Conservation (phyloP, 2,329 filamentous ascomycete species). For the Aspergillus vadensis region DNA sequence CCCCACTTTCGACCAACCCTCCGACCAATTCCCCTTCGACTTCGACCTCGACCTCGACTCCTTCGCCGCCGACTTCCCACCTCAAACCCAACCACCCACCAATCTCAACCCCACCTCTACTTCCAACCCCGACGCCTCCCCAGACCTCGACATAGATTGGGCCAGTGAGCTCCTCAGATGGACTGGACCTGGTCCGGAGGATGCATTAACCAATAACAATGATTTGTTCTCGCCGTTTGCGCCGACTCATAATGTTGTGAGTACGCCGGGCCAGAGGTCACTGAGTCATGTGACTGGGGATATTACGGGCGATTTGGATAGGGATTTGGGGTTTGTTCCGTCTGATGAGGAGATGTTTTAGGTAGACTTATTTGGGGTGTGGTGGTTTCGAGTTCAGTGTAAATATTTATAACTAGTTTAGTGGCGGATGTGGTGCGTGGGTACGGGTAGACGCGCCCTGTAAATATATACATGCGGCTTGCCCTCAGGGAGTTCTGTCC, state of each 20-base stretch:
- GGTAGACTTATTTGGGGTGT: neutral
- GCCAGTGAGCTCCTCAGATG: slow-evolving; percentile 32
- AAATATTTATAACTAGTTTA: neutral
- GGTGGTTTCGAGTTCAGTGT: neutral
- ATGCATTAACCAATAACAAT: neutral
- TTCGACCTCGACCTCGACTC: slow-evolving; percentile 28
- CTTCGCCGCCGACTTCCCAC: slow-evolving; percentile 22
- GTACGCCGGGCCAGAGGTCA: slow-evolving; percentile 1
- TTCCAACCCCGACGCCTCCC: slow-evolving; percentile 10
- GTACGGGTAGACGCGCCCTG: too few relatives aligned
- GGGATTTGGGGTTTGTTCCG: slow-evolving; percentile 36
- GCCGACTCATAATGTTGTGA: slow-evolving; percentile 4
- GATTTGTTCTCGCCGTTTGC: neutral
- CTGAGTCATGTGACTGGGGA: slow-evolving; percentile 16
- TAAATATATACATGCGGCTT: too few relatives aligned
- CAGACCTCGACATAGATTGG: slow-evolving; percentile 31
- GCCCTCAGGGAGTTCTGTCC: too few relatives aligned
- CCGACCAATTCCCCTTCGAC: slow-evolving; percentile 19
- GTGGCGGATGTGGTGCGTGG: neutral
- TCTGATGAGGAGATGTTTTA: slow-evolving; percentile 35
- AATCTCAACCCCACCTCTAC: neutral
- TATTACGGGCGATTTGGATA: slow-evolving; percentile 42
- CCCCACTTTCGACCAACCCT: slow-evolving; percentile 17
- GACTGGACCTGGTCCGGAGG: slow-evolving; percentile 20
- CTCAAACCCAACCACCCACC: neutral